A percentile compares a stretch with the other conserved stretches of the same genome.
Evolutionary conservation across 768 basidiomycete genomes (phyloP).

Genomic region (Holtermannia corniformis): DNA sequence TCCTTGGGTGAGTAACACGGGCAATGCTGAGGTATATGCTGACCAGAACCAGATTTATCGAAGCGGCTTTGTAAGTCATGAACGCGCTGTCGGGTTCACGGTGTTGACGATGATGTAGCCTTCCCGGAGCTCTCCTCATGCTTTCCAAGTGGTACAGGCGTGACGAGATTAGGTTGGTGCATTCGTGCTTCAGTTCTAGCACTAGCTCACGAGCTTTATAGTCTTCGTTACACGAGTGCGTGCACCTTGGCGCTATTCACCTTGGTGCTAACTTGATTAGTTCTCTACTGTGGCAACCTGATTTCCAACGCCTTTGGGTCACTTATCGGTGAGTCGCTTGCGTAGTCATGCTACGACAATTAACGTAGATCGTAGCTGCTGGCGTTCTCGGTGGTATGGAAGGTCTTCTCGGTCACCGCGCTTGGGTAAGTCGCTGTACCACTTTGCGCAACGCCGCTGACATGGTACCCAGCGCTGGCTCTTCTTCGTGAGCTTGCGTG

Average conservation of each 20-base stretch:
- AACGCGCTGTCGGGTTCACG: conserved; percentile 15
- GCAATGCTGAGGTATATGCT: neutral
- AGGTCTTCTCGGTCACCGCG: conserved; percentile 54
- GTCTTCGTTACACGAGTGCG: conserved; percentile 47
- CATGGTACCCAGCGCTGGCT: neutral
- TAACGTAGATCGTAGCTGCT: conserved; percentile 64
- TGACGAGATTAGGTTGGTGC: conserved; percentile 53
- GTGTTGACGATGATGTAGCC: conserved; percentile 66
- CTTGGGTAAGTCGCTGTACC: conserved; percentile 50
- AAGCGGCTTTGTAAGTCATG: conserved; percentile 17
- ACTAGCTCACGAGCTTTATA: conserved; percentile 46
- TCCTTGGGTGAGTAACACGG: conserved; percentile 51
- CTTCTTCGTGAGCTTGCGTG: conserved; percentile 50
- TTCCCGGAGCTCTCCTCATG: conserved; percentile 58
- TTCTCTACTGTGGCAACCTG: conserved; percentile 53
- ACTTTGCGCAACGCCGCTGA: too few species aligned
- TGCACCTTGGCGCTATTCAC: neutral
- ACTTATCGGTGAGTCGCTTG: too few species aligned
- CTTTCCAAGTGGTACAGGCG: conserved; percentile 66
- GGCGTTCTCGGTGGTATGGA: conserved; percentile 61
- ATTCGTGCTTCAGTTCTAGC: neutral
- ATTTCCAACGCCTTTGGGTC: conserved; percentile 73
- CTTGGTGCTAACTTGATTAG: neutral
- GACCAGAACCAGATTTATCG: neutral
- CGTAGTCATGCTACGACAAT: too few species aligned